phyloP scores from a whole-genome alignment of 768 basidiomycete species.

The Podaxis sp. region DNA sequence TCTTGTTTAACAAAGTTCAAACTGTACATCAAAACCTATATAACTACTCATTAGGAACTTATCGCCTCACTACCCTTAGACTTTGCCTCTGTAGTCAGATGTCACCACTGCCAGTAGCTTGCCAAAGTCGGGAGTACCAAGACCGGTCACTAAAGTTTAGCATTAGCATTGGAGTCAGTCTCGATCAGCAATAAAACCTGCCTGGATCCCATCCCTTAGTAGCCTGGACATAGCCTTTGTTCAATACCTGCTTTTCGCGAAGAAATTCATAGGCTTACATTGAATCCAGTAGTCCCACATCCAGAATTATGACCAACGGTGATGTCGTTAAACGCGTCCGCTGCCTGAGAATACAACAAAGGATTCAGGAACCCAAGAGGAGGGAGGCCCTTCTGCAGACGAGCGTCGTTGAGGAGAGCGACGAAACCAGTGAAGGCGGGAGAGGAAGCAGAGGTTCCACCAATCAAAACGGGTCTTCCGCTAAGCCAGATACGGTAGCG shows the following conservation, averaged over 20 bases:
- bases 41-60: neutral
- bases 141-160: slow-evolving; percentile 42
- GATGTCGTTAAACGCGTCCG: slow-evolving; percentile 53
- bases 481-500: slow-evolving; percentile 47
- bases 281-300: slow-evolving; percentile 61
- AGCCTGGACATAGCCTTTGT: slow-evolving; percentile 30
- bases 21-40: neutral
- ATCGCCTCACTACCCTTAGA: neutral
- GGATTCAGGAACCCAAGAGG: slow-evolving; percentile 68
- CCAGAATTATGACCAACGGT: slow-evolving; percentile 50
- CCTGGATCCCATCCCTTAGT: slow-evolving; percentile 60
- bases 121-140: slow-evolving; percentile 55
- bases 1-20: neutral
- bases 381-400: slow-evolving; percentile 40
- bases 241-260: neutral
- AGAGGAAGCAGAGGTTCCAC: slow-evolving; percentile 63
- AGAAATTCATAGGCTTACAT: neutral
- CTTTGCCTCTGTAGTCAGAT: neutral
- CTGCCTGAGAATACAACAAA: slow-evolving; percentile 47
- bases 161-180: neutral
- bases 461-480: slow-evolving; percentile 37
- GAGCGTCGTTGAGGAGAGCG: slow-evolving; percentile 61
- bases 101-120: slow-evolving; percentile 41
- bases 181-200: slow-evolving; percentile 27
- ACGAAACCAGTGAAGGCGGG: slow-evolving; percentile 64